These are phyloP conservation scores for Pseudogymnoascus sp. DNA, from an alignment of 2,329 filamentous ascomycete genomes.

Conservation along the genomic window DNA sequence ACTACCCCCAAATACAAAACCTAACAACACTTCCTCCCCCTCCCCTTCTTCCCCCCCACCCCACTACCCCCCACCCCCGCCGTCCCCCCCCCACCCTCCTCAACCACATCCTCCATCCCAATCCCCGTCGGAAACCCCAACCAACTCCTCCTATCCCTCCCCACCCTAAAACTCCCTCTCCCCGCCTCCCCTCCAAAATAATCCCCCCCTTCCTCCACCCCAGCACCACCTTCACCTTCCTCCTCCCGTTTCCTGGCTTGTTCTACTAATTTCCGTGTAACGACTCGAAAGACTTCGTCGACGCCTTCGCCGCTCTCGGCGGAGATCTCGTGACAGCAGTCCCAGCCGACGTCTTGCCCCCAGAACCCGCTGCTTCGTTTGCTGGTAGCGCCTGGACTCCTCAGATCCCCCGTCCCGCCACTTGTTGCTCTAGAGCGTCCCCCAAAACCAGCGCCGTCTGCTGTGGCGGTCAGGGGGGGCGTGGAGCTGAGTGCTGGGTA, in stretches of 20 bases:
- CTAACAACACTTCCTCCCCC: neutral
- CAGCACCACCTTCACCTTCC: conserved; percentile 24
- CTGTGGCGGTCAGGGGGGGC: conserved; percentile 55
- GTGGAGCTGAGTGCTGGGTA: conserved; percentile 61
- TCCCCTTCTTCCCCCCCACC: neutral
- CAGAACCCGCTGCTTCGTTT: conserved; percentile 71
- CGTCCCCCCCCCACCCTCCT: neutral
- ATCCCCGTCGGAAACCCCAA: conserved; percentile 44
- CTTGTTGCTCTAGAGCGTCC: neutral
- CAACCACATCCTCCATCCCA: neutral
- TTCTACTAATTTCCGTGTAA: conserved; percentile 76
- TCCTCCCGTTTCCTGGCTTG: conserved; percentile 50
- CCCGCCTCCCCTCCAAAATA: conserved; percentile 40
- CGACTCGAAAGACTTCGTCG: conserved; percentile 89
- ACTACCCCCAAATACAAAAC: neutral
- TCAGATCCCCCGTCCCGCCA: conserved; percentile 8
- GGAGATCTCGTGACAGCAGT: conserved; percentile 93
- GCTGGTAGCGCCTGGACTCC: conserved; percentile 43
- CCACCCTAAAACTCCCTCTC: conserved; percentile 49
- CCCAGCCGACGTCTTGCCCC: conserved; percentile 91
- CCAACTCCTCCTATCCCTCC: conserved; percentile 59
- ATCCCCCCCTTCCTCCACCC: conserved; percentile 12
- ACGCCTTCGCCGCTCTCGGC: conserved; percentile 92
- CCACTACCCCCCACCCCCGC: too few relatives aligned
- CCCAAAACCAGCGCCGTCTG: conserved; percentile 13